Base-by-base conservation (phyloP, 257 asterid genomes). In the Solanum bulbocastanum region DNA sequence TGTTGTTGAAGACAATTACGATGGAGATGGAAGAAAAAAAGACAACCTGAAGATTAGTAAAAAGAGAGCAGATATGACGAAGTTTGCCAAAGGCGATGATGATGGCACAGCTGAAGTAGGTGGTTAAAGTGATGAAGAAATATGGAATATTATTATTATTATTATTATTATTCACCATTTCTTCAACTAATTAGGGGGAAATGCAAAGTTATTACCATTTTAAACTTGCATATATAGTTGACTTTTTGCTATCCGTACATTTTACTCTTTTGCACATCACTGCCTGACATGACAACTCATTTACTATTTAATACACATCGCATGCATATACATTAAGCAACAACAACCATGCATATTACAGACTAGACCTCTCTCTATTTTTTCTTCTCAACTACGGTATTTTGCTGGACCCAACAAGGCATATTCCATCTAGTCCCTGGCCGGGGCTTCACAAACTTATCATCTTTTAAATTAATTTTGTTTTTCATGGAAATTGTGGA, bases 51-150 rank as follows among this genome's bases (percentile, higher is more conserved):
- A 97, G 95, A 88, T 74, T 92, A 93, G 93, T 93, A 87, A 93
- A 87, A 62, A 93, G 90, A 91, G 97, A 94, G 86, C 94, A 95
- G 84, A 93, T 93, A 90, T 97, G 98, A 32, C 99, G 98, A 62
- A 97, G 75, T 92, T 97, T 98, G 86, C 98, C 99, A 86, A 97
- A 97, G 15, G 92, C 98, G 87, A 97, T 96, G 91, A 97, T 98
- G 44, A 97, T 96, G 92, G 95, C 98, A 90, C 96, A 97, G 95
- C 99, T 97, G 95, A 96, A 94, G 93, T 92, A 95, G 3, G 99
- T 97, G 86, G 99, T 92, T 91, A 97, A 89, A 86, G 99, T 99
- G 90, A 99, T 94, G 85, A 96, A 68, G 83, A 96, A 62, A 62
- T 96, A 95, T 20, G 98, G 98, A 40, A 97, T 40, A 40, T 40